A percentile compares a stretch with the other conserved stretches of the same genome.
Evolutionary conservation across 768 basidiomycete genomes (phyloP).

Genomic region (Calocera viscosa): DNA sequence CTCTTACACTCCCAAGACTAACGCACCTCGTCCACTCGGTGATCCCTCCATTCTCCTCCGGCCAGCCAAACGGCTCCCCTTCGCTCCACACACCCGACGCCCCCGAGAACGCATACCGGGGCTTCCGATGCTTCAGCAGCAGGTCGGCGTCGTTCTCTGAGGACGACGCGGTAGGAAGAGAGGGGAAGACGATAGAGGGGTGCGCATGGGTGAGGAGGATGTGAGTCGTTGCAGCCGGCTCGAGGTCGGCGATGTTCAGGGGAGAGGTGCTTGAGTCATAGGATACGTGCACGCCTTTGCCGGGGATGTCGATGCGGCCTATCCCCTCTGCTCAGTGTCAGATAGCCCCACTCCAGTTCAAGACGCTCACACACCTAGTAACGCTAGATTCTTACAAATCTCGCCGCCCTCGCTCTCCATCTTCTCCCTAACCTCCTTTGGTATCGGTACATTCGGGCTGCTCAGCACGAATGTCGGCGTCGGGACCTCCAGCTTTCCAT

Average conservation of each 20-base stretch:
- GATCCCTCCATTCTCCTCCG: slow-evolving; percentile 40
- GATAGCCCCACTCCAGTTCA: neutral
- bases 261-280: slow-evolving; percentile 53
- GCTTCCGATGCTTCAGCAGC: slow-evolving; percentile 56
- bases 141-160: slow-evolving; percentile 46
- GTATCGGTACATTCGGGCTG: slow-evolving; percentile 56
- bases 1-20: slow-evolving; percentile 79
- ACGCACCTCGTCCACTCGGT: slow-evolving; percentile 65
- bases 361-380: slow-evolving; percentile 51
- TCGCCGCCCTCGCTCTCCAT: slow-evolving; percentile 67
- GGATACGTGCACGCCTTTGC: slow-evolving; percentile 37
- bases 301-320: slow-evolving; percentile 35
- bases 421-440: slow-evolving; percentile 57
- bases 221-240: slow-evolving; percentile 24
- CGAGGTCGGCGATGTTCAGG: slow-evolving; percentile 39
- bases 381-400: slow-evolving; percentile 67
- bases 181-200: slow-evolving; percentile 43
- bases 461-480: slow-evolving; percentile 89
- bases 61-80: slow-evolving; percentile 82
- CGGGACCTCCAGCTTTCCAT: slow-evolving; percentile 61
- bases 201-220: slow-evolving; percentile 66
- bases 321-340: slow-evolving; percentile 6
- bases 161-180: slow-evolving; percentile 32
- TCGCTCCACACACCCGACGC: slow-evolving; percentile 82
- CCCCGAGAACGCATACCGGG: slow-evolving; percentile 79